These are phyloP conservation scores for Pugionium dolabratum DNA, from an alignment of 345 rosid genomes.

Conservation along the genomic window DNA sequence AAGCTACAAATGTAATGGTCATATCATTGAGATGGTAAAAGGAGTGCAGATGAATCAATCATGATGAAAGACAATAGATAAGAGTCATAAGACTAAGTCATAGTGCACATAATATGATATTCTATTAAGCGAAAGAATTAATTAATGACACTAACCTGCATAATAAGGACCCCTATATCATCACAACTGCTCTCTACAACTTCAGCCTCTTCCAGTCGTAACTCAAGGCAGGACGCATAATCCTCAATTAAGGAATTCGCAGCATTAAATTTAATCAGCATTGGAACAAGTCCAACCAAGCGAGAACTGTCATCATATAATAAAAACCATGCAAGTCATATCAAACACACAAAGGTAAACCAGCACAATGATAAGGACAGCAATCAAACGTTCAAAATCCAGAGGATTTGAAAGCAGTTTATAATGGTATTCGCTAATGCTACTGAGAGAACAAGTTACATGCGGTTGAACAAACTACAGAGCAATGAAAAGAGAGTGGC, in stretches of 20 bases:
- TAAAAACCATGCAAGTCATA: slow-evolving; percentile 14
- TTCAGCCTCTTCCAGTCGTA: slow-evolving; percentile 73
- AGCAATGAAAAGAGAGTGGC: slow-evolving; percentile 23
- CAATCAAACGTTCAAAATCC: slow-evolving; percentile 18
- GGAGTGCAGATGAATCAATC: slow-evolving; percentile 13
- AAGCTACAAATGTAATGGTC: slow-evolving; percentile 55
- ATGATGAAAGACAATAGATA: slow-evolving; percentile 2
- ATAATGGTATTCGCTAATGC: slow-evolving; percentile 20
- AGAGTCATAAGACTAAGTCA: neutral
- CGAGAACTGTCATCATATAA: slow-evolving; percentile 65
- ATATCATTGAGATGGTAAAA: slow-evolving; percentile 16
- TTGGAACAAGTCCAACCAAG: slow-evolving; percentile 82
- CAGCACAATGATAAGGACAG: slow-evolving; percentile 5
- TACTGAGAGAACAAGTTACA: slow-evolving; percentile 7
- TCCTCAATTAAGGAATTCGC: slow-evolving; percentile 72
- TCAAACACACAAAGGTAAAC: slow-evolving; percentile 11
- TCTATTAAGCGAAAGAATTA: slow-evolving; percentile 2
- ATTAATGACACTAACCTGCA: slow-evolving; percentile 63
- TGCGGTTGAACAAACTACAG: slow-evolving; percentile 19
- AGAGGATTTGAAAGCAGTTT: slow-evolving; percentile 8
- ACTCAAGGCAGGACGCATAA: slow-evolving; percentile 92
- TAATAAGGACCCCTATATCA: slow-evolving; percentile 83
- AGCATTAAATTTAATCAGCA: slow-evolving; percentile 76
- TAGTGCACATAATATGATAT: slow-evolving; percentile 7
- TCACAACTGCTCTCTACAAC: slow-evolving; percentile 62